phyloP scores from a whole-genome alignment of 768 basidiomycete genomes.

The Amanita pallidorosea region DNA sequence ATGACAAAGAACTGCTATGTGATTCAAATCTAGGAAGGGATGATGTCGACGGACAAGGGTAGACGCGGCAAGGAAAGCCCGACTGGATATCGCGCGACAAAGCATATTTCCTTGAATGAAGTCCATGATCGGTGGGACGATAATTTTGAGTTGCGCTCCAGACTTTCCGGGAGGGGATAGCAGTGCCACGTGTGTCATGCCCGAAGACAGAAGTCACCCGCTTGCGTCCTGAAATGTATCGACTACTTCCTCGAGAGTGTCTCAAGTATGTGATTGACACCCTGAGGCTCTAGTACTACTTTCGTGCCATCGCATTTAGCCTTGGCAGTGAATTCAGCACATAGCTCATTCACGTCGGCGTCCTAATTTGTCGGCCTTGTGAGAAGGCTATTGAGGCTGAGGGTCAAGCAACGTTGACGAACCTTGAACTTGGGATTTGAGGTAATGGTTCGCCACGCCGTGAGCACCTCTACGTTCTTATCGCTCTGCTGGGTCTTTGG shows the following conservation, averaged over 20 bases:
- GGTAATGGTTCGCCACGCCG: slow-evolving; percentile 71
- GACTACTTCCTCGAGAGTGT: slow-evolving; percentile 9
- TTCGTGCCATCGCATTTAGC: slow-evolving; percentile 79
- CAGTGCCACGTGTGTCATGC: background rate
- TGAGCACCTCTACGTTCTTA: slow-evolving; percentile 65
- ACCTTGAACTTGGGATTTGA: slow-evolving; percentile 72
- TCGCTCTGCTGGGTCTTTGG: slow-evolving; percentile 61
- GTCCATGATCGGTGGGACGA: background rate
- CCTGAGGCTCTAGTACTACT: slow-evolving; percentile 60
- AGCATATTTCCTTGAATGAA: background rate
- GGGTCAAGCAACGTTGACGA: slow-evolving; percentile 9
- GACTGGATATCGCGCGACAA: background rate
- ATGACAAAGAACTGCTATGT: background rate
- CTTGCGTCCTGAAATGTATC: background rate
- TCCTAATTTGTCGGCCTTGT: slow-evolving; percentile 31
- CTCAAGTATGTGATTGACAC: slow-evolving; percentile 37
- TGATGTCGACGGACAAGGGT: background rate
- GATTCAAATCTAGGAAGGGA: background rate
- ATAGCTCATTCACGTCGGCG: slow-evolving; percentile 69
- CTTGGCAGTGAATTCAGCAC: slow-evolving; percentile 70
- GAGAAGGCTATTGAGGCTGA: slow-evolving; percentile 6
- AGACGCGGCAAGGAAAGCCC: background rate
- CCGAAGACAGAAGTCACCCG: background rate
- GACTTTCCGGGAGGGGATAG: background rate
- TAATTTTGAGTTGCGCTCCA: background rate